A percentile compares a stretch with the other conserved stretches of the same genome.
These are phyloP conservation scores for Eucalyptus paniculata DNA, from an alignment of 345 rosid species.

Conservation along the genomic window DNA sequence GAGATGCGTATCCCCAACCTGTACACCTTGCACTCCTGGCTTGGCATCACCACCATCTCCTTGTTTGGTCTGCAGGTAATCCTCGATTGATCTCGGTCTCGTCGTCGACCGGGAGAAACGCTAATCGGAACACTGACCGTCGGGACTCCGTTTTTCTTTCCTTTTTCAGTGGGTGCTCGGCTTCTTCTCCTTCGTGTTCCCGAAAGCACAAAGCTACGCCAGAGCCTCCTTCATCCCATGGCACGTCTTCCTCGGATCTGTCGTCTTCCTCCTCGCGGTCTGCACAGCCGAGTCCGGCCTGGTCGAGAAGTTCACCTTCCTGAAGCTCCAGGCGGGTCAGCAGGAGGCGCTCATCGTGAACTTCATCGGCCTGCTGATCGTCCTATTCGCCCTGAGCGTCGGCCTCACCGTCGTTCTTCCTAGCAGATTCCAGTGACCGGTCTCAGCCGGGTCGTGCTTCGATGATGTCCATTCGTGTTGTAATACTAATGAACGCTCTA, in stretches of 20 bases:
- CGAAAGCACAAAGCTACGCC: slow-evolving; percentile 3
- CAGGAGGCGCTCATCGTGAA: slow-evolving; percentile 36
- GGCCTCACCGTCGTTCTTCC: slow-evolving; percentile 26
- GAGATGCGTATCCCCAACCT: slow-evolving; percentile 2
- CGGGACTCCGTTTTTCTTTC: background rate
- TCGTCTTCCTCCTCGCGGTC: slow-evolving; percentile 21
- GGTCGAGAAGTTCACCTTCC: background rate
- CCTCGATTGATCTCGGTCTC: background rate
- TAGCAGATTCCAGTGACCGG: background rate
- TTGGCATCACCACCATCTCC: slow-evolving; percentile 42
- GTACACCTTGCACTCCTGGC: slow-evolving; percentile 37
- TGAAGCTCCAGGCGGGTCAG: slow-evolving; percentile 1
- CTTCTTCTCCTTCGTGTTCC: slow-evolving; percentile 32
- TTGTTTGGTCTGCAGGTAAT: slow-evolving; percentile 33
- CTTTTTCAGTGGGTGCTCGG: slow-evolving; percentile 24
- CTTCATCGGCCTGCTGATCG: slow-evolving; percentile 27
- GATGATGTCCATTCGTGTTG: background rate
- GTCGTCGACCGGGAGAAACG: background rate
- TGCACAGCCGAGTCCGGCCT: slow-evolving; percentile 38
- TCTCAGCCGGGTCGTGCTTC: background rate
- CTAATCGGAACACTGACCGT: background rate
- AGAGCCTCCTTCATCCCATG: slow-evolving; percentile 30
- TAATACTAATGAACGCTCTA: background rate
- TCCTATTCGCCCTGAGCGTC: slow-evolving; percentile 27
- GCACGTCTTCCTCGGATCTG: slow-evolving; percentile 29